Percentiles rank a stretch among this genome's conserved stretches.
Conservation (phyloP, 106 monocot species). For the Phalaenopsis equestris region DNA sequence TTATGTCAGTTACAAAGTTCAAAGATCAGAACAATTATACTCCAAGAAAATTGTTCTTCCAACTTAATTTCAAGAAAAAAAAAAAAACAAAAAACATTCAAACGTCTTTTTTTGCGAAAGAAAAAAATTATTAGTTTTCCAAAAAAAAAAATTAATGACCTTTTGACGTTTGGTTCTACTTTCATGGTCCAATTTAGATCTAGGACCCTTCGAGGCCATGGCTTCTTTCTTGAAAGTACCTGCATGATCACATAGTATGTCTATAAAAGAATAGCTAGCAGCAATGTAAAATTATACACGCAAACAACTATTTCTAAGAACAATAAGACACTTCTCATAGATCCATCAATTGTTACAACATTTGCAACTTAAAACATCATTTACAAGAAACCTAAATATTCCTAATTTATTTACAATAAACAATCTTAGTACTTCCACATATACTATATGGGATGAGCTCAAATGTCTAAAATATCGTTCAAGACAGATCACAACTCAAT, state of each 20-base stretch:
- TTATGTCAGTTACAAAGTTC: neutral
- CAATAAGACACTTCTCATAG: no score
- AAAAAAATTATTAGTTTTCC: neutral
- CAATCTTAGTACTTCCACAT: neutral
- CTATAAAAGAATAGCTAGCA: neutral
- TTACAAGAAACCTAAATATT: neutral
- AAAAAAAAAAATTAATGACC: constrained; percentile 24
- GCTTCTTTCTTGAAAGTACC: constrained; percentile 8
- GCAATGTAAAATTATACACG: neutral
- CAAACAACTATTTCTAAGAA: neutral
- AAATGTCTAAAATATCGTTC: constrained; percentile 1
- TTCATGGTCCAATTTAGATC: constrained; percentile 85
- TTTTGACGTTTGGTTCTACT: constrained; percentile 72
- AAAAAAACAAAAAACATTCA: neutral
- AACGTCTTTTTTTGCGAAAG: neutral
- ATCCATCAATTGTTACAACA: neutral
- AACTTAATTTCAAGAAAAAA: neutral
- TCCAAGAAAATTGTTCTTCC: neutral
- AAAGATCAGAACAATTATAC: neutral
- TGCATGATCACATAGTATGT: constrained; percentile 13
- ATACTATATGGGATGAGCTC: neutral
- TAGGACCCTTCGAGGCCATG: constrained; percentile 94
- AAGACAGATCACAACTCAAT: neutral
- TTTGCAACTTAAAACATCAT: neutral
- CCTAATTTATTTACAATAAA: neutral